Conservation (phyloP, 768 basidiomycete species). For the Boletus subparvulus region DNA sequence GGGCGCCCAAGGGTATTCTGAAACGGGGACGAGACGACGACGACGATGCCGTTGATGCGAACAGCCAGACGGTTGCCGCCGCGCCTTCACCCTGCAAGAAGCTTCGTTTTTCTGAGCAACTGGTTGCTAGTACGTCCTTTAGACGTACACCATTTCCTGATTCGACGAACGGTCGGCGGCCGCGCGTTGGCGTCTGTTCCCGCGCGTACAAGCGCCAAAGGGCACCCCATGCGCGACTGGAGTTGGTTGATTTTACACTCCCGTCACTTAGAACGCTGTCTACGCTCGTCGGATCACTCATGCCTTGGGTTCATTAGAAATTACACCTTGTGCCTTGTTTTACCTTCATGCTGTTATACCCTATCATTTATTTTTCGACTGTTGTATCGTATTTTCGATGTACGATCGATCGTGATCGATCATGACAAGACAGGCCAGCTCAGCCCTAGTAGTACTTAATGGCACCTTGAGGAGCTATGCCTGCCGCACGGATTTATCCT, state of each 20-base stretch:
- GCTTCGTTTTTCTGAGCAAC: constrained; percentile 21
- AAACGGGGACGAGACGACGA: constrained; percentile 29
- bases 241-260: constrained; percentile 31
- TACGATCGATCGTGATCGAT: too few species aligned
- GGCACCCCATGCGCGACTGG: constrained; percentile 8
- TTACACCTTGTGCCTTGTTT: too few species aligned
- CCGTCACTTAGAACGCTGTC: constrained; percentile 35
- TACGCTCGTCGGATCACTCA: constrained; percentile 30
- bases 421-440: too few species aligned
- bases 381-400: too few species aligned
- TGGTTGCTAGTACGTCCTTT: neutral
- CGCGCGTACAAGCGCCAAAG: constrained; percentile 15
- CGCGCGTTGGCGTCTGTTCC: constrained; percentile 13
- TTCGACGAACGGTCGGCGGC: constrained; percentile 13
- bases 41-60: constrained; percentile 7
- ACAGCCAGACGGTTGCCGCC: neutral
- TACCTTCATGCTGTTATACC: too few species aligned
- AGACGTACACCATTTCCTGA: constrained; percentile 14
- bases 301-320: constrained; percentile 29
- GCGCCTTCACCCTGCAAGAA: constrained; percentile 19
- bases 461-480: too few species aligned
- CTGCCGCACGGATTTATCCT: too few species aligned
- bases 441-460: too few species aligned
- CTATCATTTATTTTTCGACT: too few species aligned
- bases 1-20: constrained; percentile 28